phyloP scores from a whole-genome alignment of 108 stramenopile species.

The Pseudonitzschia multiseries region DNA sequence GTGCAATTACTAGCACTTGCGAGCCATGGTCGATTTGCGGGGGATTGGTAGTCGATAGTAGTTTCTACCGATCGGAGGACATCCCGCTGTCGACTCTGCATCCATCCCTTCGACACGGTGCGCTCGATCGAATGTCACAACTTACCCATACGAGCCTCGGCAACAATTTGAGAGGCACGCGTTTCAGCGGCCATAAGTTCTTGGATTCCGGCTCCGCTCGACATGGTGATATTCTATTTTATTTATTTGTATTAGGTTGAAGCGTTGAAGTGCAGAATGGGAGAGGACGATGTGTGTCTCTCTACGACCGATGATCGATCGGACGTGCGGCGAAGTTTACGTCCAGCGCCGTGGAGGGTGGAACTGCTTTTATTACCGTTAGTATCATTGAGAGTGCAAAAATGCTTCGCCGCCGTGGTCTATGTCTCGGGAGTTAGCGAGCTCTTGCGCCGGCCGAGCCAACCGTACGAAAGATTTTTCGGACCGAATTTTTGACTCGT shows the following conservation, averaged over 20 bases:
- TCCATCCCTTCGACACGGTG: too few relatives aligned
- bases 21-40: too few relatives aligned
- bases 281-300: too few relatives aligned
- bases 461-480: background rate
- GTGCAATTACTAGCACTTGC: too few relatives aligned
- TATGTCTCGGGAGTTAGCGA: background rate
- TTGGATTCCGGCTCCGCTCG: constrained; percentile 88
- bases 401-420: background rate
- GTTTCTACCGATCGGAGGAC: too few relatives aligned
- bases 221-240: constrained; percentile 9
- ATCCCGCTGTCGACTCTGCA: too few relatives aligned
- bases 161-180: constrained; percentile 93
- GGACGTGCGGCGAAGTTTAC: too few relatives aligned
- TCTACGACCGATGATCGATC: too few relatives aligned
- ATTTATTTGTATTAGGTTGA: background rate
- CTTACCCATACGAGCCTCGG: constrained; percentile 93
- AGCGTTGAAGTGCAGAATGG: background rate
- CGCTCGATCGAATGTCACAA: constrained; percentile 6
- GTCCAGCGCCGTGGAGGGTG: too few relatives aligned
- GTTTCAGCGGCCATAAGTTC: constrained; percentile 94
- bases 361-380: background rate
- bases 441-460: background rate
- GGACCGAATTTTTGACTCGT: background rate
- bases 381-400: background rate
- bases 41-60: too few relatives aligned